phyloP scores from a whole-genome alignment of 2,329 filamentous ascomycete genomes.

The Clarireedia sp. region DNA sequence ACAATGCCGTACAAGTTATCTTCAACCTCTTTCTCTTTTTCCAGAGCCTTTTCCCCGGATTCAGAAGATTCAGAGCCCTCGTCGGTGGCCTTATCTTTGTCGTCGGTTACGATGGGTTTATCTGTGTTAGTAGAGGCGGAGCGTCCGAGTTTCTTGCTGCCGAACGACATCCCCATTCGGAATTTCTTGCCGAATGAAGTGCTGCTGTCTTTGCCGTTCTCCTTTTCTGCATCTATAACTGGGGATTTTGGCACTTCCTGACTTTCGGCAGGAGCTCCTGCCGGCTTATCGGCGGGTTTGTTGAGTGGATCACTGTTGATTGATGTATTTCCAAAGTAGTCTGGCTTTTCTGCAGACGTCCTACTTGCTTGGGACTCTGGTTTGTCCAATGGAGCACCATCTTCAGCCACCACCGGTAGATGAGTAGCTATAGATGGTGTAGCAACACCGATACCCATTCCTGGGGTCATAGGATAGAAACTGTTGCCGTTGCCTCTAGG shows the following conservation, averaged over 20 bases:
- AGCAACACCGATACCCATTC: slow-evolving; percentile 69
- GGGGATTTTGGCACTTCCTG: slow-evolving; percentile 42
- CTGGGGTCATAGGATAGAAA: slow-evolving; percentile 54
- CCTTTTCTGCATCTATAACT: slow-evolving; percentile 35
- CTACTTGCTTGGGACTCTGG: slow-evolving; percentile 48
- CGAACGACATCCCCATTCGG: slow-evolving; percentile 61
- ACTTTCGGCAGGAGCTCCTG: slow-evolving; percentile 12
- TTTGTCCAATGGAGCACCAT: slow-evolving; percentile 45
- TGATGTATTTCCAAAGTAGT: slow-evolving; percentile 66
- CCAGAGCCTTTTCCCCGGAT: slow-evolving; percentile 50
- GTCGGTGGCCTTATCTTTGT: slow-evolving; percentile 71
- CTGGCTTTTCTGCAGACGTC: slow-evolving; percentile 53
- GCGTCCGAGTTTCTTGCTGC: slow-evolving; percentile 75
- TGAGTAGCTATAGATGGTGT: slow-evolving; percentile 46
- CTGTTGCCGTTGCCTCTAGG: slow-evolving; percentile 56
- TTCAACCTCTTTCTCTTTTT: slow-evolving; percentile 63
- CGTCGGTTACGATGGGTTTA: slow-evolving; percentile 72
- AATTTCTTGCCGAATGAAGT: slow-evolving; percentile 79
- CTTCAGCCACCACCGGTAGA: slow-evolving; percentile 43
- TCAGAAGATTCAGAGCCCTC: slow-evolving; percentile 49
- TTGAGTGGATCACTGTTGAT: slow-evolving; percentile 41
- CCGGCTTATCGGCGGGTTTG: slow-evolving; percentile 33
- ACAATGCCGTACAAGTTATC: slow-evolving; percentile 67
- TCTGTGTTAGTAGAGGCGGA: slow-evolving; percentile 58
- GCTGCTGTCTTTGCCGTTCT: slow-evolving; percentile 50